A percentile compares a stretch with the other conserved stretches of the same genome.
Conservation (phyloP, 345 rosid genomes). For the Gossypium mustelinum region DNA sequence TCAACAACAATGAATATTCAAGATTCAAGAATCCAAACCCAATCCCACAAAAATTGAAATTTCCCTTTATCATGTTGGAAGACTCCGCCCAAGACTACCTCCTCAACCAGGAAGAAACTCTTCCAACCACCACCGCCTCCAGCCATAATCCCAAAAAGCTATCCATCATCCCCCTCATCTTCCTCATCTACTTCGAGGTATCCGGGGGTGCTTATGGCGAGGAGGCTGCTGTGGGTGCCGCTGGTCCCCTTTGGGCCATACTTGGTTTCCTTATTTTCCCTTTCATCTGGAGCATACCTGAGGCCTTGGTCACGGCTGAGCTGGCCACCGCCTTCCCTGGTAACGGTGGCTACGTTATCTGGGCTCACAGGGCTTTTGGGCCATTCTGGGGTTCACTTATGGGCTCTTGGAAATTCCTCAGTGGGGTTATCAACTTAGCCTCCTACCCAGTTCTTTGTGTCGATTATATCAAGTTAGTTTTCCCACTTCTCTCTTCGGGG, state of each 20-base stretch:
- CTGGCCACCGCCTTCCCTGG: constrained; percentile 68
- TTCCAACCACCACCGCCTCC: background rate
- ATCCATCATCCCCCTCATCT: constrained; percentile 51
- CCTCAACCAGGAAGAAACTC: background rate
- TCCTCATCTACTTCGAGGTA: constrained; percentile 65
- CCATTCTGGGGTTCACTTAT: constrained; percentile 53
- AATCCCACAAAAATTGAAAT: background rate
- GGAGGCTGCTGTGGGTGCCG: constrained; percentile 56
- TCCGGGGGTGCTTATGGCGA: constrained; percentile 67
- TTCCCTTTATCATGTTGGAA: background rate
- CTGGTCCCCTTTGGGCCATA: constrained; percentile 52
- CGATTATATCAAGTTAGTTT: constrained; percentile 39
- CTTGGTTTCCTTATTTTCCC: constrained; percentile 65
- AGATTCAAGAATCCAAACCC: background rate
- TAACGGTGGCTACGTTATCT: constrained; percentile 63
- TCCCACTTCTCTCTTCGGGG: constrained; percentile 36
- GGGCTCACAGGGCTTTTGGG: constrained; percentile 58
- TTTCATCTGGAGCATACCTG: constrained; percentile 67
- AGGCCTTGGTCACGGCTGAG: constrained; percentile 73
- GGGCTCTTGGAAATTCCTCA: constrained; percentile 58
- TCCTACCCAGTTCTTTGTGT: constrained; percentile 47
- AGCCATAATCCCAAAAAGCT: constrained; percentile 35
- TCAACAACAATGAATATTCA: background rate
- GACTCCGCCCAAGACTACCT: background rate
- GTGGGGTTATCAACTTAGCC: constrained; percentile 58